phyloP scores from a whole-genome alignment of 257 asterid species.

The Solanum chiquidenum region DNA sequence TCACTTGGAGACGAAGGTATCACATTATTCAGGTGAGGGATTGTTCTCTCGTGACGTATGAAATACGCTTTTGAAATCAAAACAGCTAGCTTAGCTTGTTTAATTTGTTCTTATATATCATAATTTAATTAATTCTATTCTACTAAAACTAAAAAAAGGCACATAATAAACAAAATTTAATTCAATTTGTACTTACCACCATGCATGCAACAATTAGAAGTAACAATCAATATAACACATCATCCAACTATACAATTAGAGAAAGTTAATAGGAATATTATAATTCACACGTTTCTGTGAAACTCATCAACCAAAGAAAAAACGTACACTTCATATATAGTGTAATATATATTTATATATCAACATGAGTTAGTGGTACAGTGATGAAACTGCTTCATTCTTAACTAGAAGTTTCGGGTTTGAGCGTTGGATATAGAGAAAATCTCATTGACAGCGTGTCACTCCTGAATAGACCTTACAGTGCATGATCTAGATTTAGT shows the following conservation, averaged over 20 bases:
- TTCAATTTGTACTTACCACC: neutral
- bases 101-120: neutral
- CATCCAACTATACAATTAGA: neutral
- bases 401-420: too few relatives aligned
- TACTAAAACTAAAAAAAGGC: neutral
- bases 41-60: neutral
- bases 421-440: too few relatives aligned
- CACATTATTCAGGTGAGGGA: neutral
- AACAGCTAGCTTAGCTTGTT: neutral
- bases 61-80: neutral
- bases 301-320: neutral
- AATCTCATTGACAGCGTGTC: rapidly evolving
- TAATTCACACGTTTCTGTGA: neutral
- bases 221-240: neutral
- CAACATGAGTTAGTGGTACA: neutral
- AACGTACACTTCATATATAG: neutral
- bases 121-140: neutral
- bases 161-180: neutral
- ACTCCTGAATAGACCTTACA: too few relatives aligned
- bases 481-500: too few relatives aligned
- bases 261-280: neutral
- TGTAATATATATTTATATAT: neutral
- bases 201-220: neutral
- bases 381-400: rapidly evolving
- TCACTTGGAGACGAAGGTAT: neutral